Conservation (phyloP, 2,329 filamentous ascomycete species). For the Pyricularia sp. region DNA sequence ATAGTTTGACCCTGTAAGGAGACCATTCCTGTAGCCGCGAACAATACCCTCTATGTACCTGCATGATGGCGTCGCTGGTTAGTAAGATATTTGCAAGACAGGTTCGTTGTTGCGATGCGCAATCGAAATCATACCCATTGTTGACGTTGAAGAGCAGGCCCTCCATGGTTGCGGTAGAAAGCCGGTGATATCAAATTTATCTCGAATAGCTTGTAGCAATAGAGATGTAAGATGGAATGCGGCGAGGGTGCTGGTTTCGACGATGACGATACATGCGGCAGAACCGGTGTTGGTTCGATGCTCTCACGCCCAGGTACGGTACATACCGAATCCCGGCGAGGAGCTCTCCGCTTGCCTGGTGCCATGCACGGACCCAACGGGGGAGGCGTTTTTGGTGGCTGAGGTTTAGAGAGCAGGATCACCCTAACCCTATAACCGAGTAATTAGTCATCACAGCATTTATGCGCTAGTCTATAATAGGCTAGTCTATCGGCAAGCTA, state of each 20-base stretch:
- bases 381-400: conserved; percentile 2
- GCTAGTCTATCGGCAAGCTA: neutral
- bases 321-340: neutral
- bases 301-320: conserved; percentile 1
- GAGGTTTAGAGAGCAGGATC: neutral
- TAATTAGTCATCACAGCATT: neutral
- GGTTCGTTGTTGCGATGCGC: neutral
- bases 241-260: neutral
- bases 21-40: conserved; percentile 87
- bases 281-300: neutral
- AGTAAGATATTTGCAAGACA: neutral
- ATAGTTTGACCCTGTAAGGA: conserved; percentile 84
- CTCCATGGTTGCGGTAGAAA: conserved; percentile 50
- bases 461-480: neutral
- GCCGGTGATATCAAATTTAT: neutral
- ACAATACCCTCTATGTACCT: conserved; percentile 97
- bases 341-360: neutral
- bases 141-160: conserved; percentile 90
- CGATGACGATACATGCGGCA: neutral
- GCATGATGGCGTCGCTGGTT: conserved; percentile 5
- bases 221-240: neutral
- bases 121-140: conserved; percentile 54
- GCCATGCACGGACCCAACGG: neutral
- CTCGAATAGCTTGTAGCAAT: neutral
- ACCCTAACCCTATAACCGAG: neutral